Conservation (phyloP, 345 rosid genomes). For the Capsella bursapastoris region DNA sequence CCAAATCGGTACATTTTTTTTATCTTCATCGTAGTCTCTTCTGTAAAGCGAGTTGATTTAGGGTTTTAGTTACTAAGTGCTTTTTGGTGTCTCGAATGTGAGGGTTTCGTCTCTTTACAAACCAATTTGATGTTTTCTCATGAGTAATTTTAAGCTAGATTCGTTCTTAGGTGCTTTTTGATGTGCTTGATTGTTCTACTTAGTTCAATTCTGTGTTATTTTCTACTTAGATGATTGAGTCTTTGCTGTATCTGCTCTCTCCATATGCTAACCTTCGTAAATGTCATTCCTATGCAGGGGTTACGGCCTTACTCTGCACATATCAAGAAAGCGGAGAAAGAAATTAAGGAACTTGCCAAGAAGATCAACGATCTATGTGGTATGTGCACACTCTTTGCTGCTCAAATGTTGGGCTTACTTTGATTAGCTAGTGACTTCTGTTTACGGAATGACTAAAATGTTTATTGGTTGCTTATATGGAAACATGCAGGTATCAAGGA, state of each 20-base stretch:
- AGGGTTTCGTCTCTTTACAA: no score
- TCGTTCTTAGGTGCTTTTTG: no score
- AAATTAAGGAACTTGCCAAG: conserved; percentile 85
- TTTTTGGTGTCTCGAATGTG: no score
- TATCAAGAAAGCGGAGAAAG: conserved; percentile 91
- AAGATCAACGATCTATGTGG: conserved; percentile 88
- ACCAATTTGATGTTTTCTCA: no score
- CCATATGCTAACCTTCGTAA: not conserved
- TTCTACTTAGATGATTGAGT: not conserved
- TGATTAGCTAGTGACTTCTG: not conserved
- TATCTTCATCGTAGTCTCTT: conserved; percentile 1
- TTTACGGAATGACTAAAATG: not conserved
- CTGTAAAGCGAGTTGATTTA: not conserved
- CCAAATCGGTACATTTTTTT: conserved; percentile 23
- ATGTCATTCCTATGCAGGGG: conserved; percentile 54
- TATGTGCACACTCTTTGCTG: conserved; percentile 39
- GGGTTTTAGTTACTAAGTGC: no score
- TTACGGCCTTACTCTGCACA: conserved; percentile 87
- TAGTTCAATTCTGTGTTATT: not conserved
- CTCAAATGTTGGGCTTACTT: not conserved
- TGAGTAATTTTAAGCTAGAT: no score
- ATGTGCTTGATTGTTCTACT: not conserved
- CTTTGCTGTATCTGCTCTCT: not conserved
- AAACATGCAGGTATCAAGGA: conserved; percentile 68
- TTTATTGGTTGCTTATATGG: not conserved